These are phyloP conservation scores for Candida sonorensis DNA, from an alignment of 805 yeast genomes.

Conservation along the genomic window DNA sequence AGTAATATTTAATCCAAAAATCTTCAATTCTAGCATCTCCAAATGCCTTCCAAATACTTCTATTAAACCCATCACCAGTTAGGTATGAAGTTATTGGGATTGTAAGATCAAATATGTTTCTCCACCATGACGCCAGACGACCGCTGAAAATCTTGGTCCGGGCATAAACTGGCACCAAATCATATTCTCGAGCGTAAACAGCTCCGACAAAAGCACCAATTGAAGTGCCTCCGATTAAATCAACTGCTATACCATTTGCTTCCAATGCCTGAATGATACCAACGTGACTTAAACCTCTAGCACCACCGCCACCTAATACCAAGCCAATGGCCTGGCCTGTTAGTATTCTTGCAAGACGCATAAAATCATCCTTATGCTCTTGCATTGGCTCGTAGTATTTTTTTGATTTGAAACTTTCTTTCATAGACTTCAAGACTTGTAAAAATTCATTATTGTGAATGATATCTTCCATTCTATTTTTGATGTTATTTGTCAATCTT, in stretches of 20 bases:
- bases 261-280: slow-evolving; percentile 90
- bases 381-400: slow-evolving; percentile 30
- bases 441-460: slow-evolving; percentile 24
- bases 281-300: slow-evolving; percentile 86
- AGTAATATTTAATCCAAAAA: slow-evolving; percentile 84
- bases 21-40: slow-evolving; percentile 93
- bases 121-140: slow-evolving; percentile 79
- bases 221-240: slow-evolving; percentile 92
- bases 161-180: slow-evolving; percentile 85
- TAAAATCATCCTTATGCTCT: slow-evolving; percentile 78
- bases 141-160: slow-evolving; percentile 81
- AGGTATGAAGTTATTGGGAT: slow-evolving; percentile 92
- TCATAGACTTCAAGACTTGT: slow-evolving; percentile 22
- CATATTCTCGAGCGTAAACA: slow-evolving; percentile 85
- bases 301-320: slow-evolving; percentile 97
- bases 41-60: slow-evolving; percentile 96
- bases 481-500: slow-evolving; percentile 20
- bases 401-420: slow-evolving; percentile 16
- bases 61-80: slow-evolving; percentile 94
- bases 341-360: slow-evolving; percentile 79
- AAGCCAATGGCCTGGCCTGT: slow-evolving; percentile 93
- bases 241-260: slow-evolving; percentile 89
- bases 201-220: slow-evolving; percentile 97
- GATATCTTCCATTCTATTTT: slow-evolving; percentile 21
- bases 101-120: slow-evolving; percentile 76